Conservation (phyloP, 257 asterid species). For the Leonotis leonurus region DNA sequence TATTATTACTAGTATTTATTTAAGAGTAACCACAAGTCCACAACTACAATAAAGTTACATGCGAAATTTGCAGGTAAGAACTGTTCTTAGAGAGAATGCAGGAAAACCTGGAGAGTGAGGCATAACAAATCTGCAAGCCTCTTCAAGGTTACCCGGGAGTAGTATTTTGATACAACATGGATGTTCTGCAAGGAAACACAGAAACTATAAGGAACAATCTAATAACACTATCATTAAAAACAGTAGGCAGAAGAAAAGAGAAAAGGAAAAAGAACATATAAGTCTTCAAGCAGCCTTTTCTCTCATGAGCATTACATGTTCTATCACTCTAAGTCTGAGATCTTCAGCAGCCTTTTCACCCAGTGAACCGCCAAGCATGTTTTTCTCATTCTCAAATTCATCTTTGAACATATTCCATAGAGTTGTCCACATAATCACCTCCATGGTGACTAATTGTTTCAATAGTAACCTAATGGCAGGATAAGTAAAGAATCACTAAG, state of each 20-base stretch:
- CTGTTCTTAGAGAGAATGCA: neutral
- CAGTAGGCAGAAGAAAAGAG: too few species aligned
- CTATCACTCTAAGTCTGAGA: constrained; percentile 80
- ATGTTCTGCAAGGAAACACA: constrained; percentile 64
- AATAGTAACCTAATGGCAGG: constrained; percentile 45
- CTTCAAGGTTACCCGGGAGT: constrained; percentile 80
- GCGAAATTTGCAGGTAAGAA: neutral
- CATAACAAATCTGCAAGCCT: constrained; percentile 87
- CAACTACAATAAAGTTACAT: neutral
- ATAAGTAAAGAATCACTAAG: constrained; percentile 13
- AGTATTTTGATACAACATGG: constrained; percentile 88
- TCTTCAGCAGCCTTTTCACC: constrained; percentile 93
- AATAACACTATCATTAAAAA: neutral
- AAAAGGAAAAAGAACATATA: too few species aligned
- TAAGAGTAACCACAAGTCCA: neutral
- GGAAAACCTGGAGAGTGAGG: constrained; percentile 62
- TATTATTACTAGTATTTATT: neutral
- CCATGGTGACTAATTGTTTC: constrained; percentile 90
- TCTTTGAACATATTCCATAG: constrained; percentile 82
- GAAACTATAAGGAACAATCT: neutral
- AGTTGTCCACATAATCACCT: constrained; percentile 83
- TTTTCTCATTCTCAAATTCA: constrained; percentile 84
- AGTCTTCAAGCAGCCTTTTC: too few species aligned
- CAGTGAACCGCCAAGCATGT: constrained; percentile 78
- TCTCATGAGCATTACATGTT: constrained; percentile 55